Evolutionary conservation across 139 green algal genomes (phyloP).

Genomic region (Mesotaenium endlicherianum): DNA sequence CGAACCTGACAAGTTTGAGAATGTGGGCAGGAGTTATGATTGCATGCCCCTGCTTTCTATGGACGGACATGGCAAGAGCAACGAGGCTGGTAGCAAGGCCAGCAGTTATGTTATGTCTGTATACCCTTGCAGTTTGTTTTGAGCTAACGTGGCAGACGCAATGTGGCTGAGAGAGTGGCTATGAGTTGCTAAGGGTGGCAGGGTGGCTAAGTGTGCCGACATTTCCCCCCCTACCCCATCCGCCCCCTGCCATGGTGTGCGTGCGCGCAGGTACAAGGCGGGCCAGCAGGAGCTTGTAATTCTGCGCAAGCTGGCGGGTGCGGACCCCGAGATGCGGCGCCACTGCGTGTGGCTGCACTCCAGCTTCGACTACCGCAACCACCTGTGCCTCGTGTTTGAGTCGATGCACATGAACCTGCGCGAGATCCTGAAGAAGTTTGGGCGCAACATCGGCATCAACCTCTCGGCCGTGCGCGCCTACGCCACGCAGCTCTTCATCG

Average conservation of each 20-base stretch:
- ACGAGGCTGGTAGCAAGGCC: too few relatives aligned
- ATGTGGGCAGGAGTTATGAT: too few relatives aligned
- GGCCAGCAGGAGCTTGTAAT: slow-evolving; percentile 77
- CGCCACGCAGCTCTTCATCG: slow-evolving; percentile 87
- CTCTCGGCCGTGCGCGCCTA: slow-evolving; percentile 87
- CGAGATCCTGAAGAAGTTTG: slow-evolving; percentile 83
- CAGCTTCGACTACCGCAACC: slow-evolving; percentile 90
- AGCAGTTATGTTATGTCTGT: too few relatives aligned
- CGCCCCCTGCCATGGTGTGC: background rate
- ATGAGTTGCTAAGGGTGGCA: too few relatives aligned
- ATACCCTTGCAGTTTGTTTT: too few relatives aligned
- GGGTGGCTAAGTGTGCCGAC: too few relatives aligned
- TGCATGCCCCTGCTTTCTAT: too few relatives aligned
- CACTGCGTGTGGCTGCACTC: slow-evolving; percentile 87
- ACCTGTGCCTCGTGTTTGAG: slow-evolving; percentile 88
- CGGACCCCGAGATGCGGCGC: slow-evolving; percentile 81
- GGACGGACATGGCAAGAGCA: too few relatives aligned
- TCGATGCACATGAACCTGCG: slow-evolving; percentile 56
- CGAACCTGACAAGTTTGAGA: too few relatives aligned
- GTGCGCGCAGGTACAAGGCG: slow-evolving; percentile 60
- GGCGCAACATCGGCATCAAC: slow-evolving; percentile 89
- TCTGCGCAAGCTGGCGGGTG: slow-evolving; percentile 72
- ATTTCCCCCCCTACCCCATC: background rate
- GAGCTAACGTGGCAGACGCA: too few relatives aligned
- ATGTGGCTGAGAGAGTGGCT: too few relatives aligned